phyloP scores from a whole-genome alignment of 352 stramenopile genomes.

The Phytophthora pseudosyringae region DNA sequence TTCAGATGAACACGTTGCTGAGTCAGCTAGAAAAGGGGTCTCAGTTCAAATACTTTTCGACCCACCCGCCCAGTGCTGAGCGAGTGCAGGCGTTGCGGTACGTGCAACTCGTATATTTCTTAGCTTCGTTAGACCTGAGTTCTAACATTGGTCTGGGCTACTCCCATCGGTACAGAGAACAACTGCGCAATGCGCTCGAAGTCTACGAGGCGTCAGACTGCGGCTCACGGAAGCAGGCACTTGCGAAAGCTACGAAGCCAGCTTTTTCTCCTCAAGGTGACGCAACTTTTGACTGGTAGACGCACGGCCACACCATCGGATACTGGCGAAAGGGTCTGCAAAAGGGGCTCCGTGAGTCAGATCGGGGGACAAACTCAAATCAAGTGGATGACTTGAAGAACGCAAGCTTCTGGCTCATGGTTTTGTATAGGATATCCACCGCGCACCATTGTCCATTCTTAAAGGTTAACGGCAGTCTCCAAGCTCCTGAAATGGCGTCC shows the following conservation, averaged over 20 bases:
- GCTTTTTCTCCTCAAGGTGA: constrained; percentile 32
- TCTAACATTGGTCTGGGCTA: not conserved
- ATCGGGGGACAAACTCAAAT: no score
- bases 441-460: no score
- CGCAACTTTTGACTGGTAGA: constrained; percentile 27
- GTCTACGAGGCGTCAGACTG: constrained; percentile 59
- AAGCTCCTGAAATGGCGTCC: no score
- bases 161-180: constrained; percentile 26
- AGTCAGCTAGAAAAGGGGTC: constrained; percentile 37
- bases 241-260: constrained; percentile 38
- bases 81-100: constrained; percentile 56
- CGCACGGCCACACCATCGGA: not conserved
- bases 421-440: no score
- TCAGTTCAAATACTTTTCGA: constrained; percentile 78
- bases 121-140: not conserved
- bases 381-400: no score
- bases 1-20: constrained; percentile 58
- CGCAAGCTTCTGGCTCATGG: no score
- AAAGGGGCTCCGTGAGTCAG: no score
- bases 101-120: constrained; percentile 4
- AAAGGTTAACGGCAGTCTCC: no score
- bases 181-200: constrained; percentile 48
- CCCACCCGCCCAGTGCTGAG: constrained; percentile 69
- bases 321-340: no score
- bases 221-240: constrained; percentile 39